Base-by-base conservation (phyloP, 805 yeast species). In the Sugiyamaella chiloensis region DNA sequence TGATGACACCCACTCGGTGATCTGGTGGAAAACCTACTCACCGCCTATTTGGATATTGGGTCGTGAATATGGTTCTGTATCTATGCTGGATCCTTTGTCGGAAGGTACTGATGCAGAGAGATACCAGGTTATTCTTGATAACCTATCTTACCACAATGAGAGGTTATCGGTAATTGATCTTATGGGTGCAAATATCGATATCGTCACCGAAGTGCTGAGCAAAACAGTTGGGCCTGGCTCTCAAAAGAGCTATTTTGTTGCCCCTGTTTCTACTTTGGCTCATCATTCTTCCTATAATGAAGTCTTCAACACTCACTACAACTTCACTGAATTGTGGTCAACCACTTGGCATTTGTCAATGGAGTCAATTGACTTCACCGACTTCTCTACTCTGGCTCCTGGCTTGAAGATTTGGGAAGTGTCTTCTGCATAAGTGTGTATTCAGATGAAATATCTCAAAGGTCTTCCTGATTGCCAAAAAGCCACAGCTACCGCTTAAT, bases 1-100 rank as follows among this genome's bases (percentile, higher is more conserved):
- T 2, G 44, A 55, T 17, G 52, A 46, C 3, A 61, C 66, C 3
- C 26, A 31, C 20, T 65, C 73, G 0, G 68, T 79, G 0, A 60
- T 91, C 4, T 91, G 95, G 88, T 91, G 98, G 98, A 81, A 88
- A 63, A 88, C 96, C 0, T 93, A 91, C 58, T 78, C 87, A 3
- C 97, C 98, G 0, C 98, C 99, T 2, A 76, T 87, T 3, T 93
- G 96, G 96, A 63, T 91, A 48, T 67, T 84, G 57, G 75, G 72
- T 4, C 52, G 56, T 20, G 60, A 56, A 6, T 40, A 50, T 11
- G 57, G 51, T 8, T 51, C 60, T 1, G 63, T 65, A 1, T 47
- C 48, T 9, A 52, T 57, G 40, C 44, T 53, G 7, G 60, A 60
- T 40, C 62, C 59, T 3, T 16, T 40, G 21, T 29, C 34, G 12